Base-by-base conservation (phyloP, 768 basidiomycete genomes). In the Cystobasidium onofrii region DNA sequence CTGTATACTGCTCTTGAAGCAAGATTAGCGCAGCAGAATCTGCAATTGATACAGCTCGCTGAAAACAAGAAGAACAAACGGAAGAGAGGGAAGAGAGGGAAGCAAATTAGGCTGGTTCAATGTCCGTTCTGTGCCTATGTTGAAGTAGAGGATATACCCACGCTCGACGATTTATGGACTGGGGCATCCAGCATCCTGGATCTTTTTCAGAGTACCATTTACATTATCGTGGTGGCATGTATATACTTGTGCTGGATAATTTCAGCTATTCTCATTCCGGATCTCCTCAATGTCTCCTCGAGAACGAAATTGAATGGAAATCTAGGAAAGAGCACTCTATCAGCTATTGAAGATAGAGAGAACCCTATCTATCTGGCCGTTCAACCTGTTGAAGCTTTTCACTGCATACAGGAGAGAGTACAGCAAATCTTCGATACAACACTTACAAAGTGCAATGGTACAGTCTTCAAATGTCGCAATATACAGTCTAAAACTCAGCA, bases 41-140 rank as follows among this genome's bases (percentile, higher is more conserved):
- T 69, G 17, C 66, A 54, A 10, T 29, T 34, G 15, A n/a, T 23
- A 17, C 39, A 25, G 27, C 54, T 69, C 9, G 10, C 46, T 9
- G 39, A 43, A 41, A 64, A 64, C 2, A 64, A 4, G 27, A 41
- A 29, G 12, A 65, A 39, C 3, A 44, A 18, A 25, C 10, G 33
- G 33, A 36, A 27, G 13, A 39, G 62, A 6, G 23, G 7, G 33
- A 34, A 17, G n/a, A 69, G 27, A 18, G 50, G 27, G 2, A 18
- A 29, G n/a, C 12, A 25, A 12, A 54, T 54, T n/a, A 46, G 50
- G 23, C 13, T 54, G 9, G 46, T 69, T 27, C 66, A 52, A 44
- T 69, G 66, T 27, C 66, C 66, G 13, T 69, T 69, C 27, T 69
- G 66, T 50, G 23, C 66, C 3, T 69, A 69, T 54, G 66, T 31